Evolutionary conservation across 1,284 basidiomycete genomes (phyloP).

Genomic region (Pseudozyma sp.): DNA sequence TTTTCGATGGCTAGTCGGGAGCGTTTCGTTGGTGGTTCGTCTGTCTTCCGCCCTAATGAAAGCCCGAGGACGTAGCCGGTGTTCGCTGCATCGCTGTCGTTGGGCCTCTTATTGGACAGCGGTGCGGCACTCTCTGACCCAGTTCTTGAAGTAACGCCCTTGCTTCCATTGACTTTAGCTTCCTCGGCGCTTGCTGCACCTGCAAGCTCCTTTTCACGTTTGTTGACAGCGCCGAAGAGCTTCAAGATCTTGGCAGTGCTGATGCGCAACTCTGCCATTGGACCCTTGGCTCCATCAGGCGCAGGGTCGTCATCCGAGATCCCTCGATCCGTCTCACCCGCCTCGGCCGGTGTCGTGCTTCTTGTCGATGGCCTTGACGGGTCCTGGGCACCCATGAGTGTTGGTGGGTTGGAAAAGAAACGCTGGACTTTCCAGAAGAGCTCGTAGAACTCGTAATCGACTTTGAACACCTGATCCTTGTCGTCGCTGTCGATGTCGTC

Average conservation of each 20-base stretch:
- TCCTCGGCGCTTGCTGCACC: slow-evolving; percentile 41
- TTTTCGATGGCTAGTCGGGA: slow-evolving; percentile 31
- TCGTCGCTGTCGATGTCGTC: slow-evolving; percentile 27
- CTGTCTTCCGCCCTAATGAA: slow-evolving; percentile 13
- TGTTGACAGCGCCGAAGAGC: slow-evolving; percentile 52
- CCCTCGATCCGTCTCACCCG: slow-evolving; percentile 7
- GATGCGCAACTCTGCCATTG: slow-evolving; percentile 48
- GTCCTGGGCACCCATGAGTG: slow-evolving; percentile 45
- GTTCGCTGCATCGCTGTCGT: neutral
- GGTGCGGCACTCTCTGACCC: slow-evolving; percentile 10
- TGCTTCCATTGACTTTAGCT: slow-evolving; percentile 13
- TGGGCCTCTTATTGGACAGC: slow-evolving; percentile 21
- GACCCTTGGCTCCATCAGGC: slow-evolving; percentile 49
- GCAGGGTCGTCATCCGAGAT: slow-evolving; percentile 46
- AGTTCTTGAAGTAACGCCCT: slow-evolving; percentile 6
- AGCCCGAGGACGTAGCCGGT: slow-evolving; percentile 39
- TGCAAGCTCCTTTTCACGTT: slow-evolving; percentile 52
- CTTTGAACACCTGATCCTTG: slow-evolving; percentile 48
- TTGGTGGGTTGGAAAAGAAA: slow-evolving; percentile 59
- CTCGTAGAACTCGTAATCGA: slow-evolving; percentile 53
- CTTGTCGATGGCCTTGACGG: slow-evolving; percentile 30
- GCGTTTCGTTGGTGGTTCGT: slow-evolving; percentile 22
- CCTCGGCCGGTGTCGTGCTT: slow-evolving; percentile 28
- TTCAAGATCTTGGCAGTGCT: slow-evolving; percentile 51
- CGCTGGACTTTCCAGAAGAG: slow-evolving; percentile 63